Evolutionary conservation across 2,329 filamentous ascomycete species (phyloP), one percentile per base, ranked within the genome.

Genomic region (Geosmithia putterillii): DNA sequence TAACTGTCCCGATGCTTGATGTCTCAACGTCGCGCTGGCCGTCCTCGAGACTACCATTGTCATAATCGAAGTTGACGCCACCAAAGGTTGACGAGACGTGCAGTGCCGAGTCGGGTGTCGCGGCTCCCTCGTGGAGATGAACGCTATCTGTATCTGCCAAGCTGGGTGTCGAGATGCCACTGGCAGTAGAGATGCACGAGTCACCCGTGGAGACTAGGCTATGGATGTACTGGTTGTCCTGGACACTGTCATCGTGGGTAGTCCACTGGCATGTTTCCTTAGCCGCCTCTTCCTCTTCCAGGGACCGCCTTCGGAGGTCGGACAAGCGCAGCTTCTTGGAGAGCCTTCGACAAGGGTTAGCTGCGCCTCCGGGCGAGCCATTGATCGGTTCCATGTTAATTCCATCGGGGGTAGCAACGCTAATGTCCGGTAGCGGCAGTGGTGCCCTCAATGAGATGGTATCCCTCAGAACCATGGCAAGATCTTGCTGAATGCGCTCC

Each of bases 401-500:
- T 3, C 28, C 21, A 20, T 12, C 25, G 12, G 40, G 40, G 2
- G 32, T 18, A n/a, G 20, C 17, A 10, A 42, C 14, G 12, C 36
- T 36, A 7, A 42, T 20, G 4, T 32, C 18, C 4, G 37, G 17
- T 8, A 32, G 20, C 7, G 18, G 17, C 14, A 15, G 19, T 15
- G 32, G 35, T 8, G 17, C 10, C 1, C n/a, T 19, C 1, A 43
- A 22, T 22, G 35, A 25, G 23, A 38, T 39, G 37, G 42, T 43
- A 47, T 76, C 72, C 47, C 63, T 69, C 49, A 69, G 72, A 17
- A 74, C 56, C 54, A 65, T 64, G 36, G 66, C 62, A 19, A 75
- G 63, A 43, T 74, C 71, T 8, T 56, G 53, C 34, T 68, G 61
- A 38, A 75, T 67, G 18, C 67, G 66, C 10, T 63, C 55, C 45